These are phyloP conservation scores for Diplodia intermedia DNA, from an alignment of 2,329 filamentous ascomycete species.

Conservation along the genomic window DNA sequence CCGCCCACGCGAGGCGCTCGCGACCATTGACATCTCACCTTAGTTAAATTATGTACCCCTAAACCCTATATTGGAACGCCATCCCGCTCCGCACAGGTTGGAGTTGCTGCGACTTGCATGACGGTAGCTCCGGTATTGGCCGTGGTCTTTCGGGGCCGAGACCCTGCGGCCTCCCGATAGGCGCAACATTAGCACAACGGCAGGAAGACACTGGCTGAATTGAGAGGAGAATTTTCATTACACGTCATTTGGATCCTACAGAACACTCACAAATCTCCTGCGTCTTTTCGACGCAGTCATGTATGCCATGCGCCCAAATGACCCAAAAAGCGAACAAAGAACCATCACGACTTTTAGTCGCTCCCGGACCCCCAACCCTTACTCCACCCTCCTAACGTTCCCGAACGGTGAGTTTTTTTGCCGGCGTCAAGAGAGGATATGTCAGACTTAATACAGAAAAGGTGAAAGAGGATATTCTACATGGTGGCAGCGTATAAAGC, in stretches of 20 bases:
- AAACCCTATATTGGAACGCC: slow-evolving; percentile 17
- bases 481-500: slow-evolving; percentile 23
- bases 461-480: slow-evolving; percentile 32
- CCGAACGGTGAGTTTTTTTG: slow-evolving; percentile 28
- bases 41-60: slow-evolving; percentile 31
- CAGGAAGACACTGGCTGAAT: neutral
- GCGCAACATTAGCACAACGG: neutral
- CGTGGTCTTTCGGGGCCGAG: neutral
- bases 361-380: slow-evolving; percentile 17
- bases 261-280: slow-evolving; percentile 14
- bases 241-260: slow-evolving; percentile 27
- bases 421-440: slow-evolving; percentile 28
- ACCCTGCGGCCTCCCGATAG: neutral
- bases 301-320: slow-evolving; percentile 16
- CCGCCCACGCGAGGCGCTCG: slow-evolving; percentile 24
- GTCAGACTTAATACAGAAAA: slow-evolving; percentile 27
- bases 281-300: slow-evolving; percentile 13
- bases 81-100: slow-evolving; percentile 2
- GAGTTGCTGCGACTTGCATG: neutral
- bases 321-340: slow-evolving; percentile 27
- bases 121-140: neutral
- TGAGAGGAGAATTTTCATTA: slow-evolving; percentile 33
- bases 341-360: slow-evolving; percentile 29
- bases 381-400: slow-evolving; percentile 29
- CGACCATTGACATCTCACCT: slow-evolving; percentile 23